These are phyloP conservation scores for Pulicaria dysenterica DNA, from an alignment of 129 eudicot species.

Conservation along the genomic window DNA sequence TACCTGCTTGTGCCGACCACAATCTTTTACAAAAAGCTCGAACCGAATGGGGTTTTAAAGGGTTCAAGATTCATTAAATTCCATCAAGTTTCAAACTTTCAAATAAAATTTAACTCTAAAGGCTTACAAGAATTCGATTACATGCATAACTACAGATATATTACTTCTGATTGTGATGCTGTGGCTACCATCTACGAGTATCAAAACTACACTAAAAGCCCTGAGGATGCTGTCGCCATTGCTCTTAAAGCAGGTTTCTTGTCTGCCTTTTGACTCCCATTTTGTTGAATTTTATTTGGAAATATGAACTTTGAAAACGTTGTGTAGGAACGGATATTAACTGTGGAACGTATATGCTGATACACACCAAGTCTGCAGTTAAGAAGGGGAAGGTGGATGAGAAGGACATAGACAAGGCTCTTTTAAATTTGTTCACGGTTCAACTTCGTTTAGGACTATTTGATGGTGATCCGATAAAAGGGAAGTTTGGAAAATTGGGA, in stretches of 20 bases:
- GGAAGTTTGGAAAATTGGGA: constrained; percentile 59
- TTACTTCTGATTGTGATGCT: constrained; percentile 97
- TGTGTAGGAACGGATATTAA: constrained; percentile 81
- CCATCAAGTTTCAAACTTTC: constrained; percentile 15
- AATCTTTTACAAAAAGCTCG: constrained; percentile 82
- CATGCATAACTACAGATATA: constrained; percentile 59
- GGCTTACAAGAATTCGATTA: constrained; percentile 26
- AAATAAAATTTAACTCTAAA: constrained; percentile 1
- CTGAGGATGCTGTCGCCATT: constrained; percentile 91
- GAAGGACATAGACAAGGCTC: constrained; percentile 74
- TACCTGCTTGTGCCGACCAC: constrained; percentile 78
- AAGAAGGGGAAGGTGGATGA: constrained; percentile 70
- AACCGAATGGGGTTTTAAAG: constrained; percentile 80
- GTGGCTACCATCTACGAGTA: constrained; percentile 93
- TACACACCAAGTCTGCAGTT: constrained; percentile 61
- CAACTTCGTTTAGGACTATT: constrained; percentile 77
- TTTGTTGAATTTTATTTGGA: neutral
- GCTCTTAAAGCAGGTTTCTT: constrained; percentile 89
- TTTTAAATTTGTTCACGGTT: constrained; percentile 67
- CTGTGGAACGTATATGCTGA: constrained; percentile 87
- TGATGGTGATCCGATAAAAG: constrained; percentile 64
- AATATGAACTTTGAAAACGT: constrained; percentile 3
- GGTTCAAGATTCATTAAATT: constrained; percentile 51
- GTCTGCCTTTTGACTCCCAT: constrained; percentile 8
- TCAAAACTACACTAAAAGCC: constrained; percentile 69